Evolutionary conservation across 208 protist genomes (phyloP).

Genomic region (Herpetomonas samuelpessoai): DNA sequence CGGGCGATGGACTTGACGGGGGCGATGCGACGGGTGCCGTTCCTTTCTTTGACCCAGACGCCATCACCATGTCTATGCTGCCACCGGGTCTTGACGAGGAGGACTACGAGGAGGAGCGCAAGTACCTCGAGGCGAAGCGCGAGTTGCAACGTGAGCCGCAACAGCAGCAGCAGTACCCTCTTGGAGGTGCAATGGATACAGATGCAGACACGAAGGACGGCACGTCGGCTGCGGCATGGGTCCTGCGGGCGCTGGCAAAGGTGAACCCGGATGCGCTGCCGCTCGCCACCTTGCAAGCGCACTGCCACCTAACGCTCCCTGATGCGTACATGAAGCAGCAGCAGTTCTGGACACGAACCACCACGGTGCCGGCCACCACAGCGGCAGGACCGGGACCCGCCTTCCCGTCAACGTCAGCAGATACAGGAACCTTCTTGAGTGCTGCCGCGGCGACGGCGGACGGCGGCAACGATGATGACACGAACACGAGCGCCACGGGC

Average conservation of each 20-base stretch:
- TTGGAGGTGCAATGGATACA: no score
- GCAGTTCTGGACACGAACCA: no score
- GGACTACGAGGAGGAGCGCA: slow-evolving; percentile 42
- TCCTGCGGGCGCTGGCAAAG: slow-evolving; percentile 31
- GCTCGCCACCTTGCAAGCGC: slow-evolving; percentile 24
- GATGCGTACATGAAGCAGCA: not conserved
- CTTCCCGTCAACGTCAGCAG: no score
- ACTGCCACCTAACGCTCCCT: slow-evolving; percentile 19
- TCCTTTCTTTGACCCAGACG: not conserved
- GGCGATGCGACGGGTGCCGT: not conserved
- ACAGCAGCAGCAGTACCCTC: no score
- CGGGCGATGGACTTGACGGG: not conserved
- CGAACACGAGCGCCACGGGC: not conserved
- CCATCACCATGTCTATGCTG: slow-evolving; percentile 20
- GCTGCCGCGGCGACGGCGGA: no score
- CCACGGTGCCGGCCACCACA: no score
- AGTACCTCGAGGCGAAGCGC: slow-evolving; percentile 17
- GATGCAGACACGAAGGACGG: not conserved
- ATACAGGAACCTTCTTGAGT: no score
- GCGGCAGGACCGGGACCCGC: no score
- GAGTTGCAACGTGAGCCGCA: slow-evolving; percentile 3
- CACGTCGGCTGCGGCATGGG: slow-evolving; percentile 18
- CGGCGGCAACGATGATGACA: not conserved
- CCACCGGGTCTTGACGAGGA: slow-evolving; percentile 49
- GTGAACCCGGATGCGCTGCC: slow-evolving; percentile 52